Evolutionary conservation across 2,329 filamentous ascomycete genomes (phyloP).

Genomic region (Capronia epimyces): DNA sequence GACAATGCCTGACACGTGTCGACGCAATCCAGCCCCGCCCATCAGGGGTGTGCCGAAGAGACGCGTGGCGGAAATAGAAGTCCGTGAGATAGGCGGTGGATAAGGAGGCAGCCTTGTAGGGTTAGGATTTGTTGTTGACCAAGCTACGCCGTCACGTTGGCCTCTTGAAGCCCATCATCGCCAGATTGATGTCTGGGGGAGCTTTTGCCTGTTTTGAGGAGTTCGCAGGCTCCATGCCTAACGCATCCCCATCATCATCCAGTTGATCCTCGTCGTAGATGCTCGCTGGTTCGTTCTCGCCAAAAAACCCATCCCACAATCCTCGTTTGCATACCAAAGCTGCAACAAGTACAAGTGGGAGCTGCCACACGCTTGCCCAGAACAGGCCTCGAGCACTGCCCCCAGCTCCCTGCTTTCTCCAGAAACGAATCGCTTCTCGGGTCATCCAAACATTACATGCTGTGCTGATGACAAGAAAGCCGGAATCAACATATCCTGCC

Average conservation of each 20-base stretch:
- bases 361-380: constrained; percentile 96
- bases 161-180: constrained; percentile 27
- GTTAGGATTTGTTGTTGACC: not conserved
- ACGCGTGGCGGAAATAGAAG: too few species aligned
- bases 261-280: constrained; percentile 55
- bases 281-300: constrained; percentile 47
- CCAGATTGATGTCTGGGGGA: constrained; percentile 15
- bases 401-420: constrained; percentile 67
- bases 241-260: constrained; percentile 25
- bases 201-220: constrained; percentile 3
- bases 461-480: constrained; percentile 73
- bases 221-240: constrained; percentile 21
- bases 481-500: constrained; percentile 75
- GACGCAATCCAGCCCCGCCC: too few species aligned
- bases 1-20: too few species aligned
- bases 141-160: constrained; percentile 14
- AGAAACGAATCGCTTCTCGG: constrained; percentile 74
- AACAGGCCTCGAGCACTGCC: constrained; percentile 81
- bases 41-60: too few species aligned
- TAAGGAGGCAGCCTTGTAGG: not conserved
- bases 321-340: constrained; percentile 92
- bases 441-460: constrained; percentile 82
- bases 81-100: not conserved
- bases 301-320: constrained; percentile 78
- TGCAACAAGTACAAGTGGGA: constrained; percentile 82